These are phyloP conservation scores for Cynara cardunculus DNA, from an alignment of 129 eudicot genomes.

Conservation along the genomic window DNA sequence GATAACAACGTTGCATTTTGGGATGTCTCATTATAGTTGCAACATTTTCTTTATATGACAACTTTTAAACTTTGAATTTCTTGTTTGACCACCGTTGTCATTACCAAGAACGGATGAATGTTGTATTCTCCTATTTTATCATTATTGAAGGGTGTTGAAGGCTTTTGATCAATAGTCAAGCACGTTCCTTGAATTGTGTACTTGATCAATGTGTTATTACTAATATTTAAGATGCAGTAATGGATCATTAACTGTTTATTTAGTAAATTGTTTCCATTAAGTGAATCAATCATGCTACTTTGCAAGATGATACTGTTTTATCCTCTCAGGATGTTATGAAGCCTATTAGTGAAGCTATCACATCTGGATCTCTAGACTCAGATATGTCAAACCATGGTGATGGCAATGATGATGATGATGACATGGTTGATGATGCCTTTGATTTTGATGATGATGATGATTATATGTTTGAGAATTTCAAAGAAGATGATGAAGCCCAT, in stretches of 20 bases:
- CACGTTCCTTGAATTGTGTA: not conserved
- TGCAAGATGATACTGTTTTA: not conserved
- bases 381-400: constrained; percentile 35
- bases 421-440: constrained; percentile 25
- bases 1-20: not conserved
- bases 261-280: not conserved
- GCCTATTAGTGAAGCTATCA: constrained; percentile 29
- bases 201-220: not conserved
- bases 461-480: constrained; percentile 37
- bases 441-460: constrained; percentile 41
- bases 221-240: not conserved
- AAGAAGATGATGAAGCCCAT: constrained; percentile 42
- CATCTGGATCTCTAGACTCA: constrained; percentile 43
- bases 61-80: not conserved
- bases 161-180: not conserved
- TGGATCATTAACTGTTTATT: not conserved
- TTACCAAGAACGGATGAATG: not conserved
- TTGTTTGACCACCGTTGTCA: not conserved
- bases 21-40: not conserved
- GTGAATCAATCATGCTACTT: not conserved
- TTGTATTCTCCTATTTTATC: not conserved
- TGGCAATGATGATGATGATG: constrained; percentile 17
- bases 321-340: constrained; percentile 37
- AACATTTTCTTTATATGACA: not conserved
- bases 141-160: not conserved